Conservation (phyloP, 164 flowering plant species). For the Berberis vulgaris region DNA sequence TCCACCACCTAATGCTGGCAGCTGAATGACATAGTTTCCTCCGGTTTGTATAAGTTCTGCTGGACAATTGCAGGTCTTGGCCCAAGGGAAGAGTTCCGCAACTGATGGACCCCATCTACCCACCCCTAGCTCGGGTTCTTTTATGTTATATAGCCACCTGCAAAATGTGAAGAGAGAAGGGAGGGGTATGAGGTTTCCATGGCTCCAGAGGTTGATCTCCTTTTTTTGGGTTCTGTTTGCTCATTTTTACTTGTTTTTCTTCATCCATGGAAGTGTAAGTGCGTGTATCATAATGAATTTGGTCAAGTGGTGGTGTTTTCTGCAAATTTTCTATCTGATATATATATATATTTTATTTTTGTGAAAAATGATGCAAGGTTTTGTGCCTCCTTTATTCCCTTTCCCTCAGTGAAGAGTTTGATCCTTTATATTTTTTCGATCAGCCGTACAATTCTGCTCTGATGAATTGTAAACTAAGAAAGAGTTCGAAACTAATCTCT, state of each 20-base stretch:
- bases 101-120: conserved; percentile 8
- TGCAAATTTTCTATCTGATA: conserved; percentile 18
- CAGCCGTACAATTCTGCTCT: too few relatives aligned
- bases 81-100: conserved; percentile 7
- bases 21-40: conserved; percentile 20
- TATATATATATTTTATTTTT: conserved; percentile 21
- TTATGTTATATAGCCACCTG: conserved; percentile 3
- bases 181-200: conserved; percentile 6
- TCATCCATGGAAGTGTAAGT: conserved; percentile 22
- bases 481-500: too few relatives aligned
- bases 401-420: too few relatives aligned
- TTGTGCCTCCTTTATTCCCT: background rate
- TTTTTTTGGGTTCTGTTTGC: conserved; percentile 2
- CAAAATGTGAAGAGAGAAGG: conserved; percentile 8
- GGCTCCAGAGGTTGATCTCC: conserved; percentile 14
- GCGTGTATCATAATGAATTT: conserved; percentile 36
- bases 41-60: conserved; percentile 8
- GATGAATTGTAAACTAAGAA: too few relatives aligned
- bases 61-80: conserved; percentile 5
- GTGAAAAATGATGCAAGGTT: conserved; percentile 19
- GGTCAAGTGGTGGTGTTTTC: conserved; percentile 16
- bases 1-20: conserved; percentile 28
- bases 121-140: conserved; percentile 2
- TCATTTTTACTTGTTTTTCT: conserved; percentile 6
- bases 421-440: too few relatives aligned